Conservation (phyloP, 2,329 filamentous ascomycete species). For the Xylariales sp. region DNA sequence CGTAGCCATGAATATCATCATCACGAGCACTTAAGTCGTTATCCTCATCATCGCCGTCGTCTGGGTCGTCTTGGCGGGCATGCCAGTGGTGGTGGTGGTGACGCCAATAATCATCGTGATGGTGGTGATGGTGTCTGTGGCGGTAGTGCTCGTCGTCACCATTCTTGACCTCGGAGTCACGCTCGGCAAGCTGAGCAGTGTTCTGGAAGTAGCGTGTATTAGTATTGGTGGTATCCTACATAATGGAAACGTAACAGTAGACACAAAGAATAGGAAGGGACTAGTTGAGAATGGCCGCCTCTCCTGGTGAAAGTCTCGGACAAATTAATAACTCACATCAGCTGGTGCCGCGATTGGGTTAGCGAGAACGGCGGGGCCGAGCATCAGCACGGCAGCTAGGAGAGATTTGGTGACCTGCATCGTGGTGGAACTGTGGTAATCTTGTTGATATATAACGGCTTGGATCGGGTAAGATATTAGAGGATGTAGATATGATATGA, state of each 20-base stretch:
- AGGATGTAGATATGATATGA: background rate
- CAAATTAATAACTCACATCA: slow-evolving; percentile 24
- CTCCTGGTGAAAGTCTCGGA: too few relatives aligned
- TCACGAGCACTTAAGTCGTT: background rate
- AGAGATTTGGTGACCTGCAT: slow-evolving; percentile 46
- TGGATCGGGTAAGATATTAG: background rate
- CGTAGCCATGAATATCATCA: background rate
- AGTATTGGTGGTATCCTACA: background rate
- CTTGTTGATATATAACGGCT: background rate
- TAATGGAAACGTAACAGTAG: background rate
- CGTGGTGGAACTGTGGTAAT: slow-evolving; percentile 8
- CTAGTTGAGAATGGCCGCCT: background rate
- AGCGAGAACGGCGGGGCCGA: slow-evolving; percentile 41
- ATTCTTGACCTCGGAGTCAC: slow-evolving; percentile 16
- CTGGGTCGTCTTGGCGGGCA: background rate
- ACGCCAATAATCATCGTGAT: background rate
- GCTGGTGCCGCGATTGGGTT: slow-evolving; percentile 33
- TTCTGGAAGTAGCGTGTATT: slow-evolving; percentile 12
- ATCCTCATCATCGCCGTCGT: background rate
- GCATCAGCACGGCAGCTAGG: slow-evolving; percentile 42
- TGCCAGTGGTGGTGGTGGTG: slow-evolving; percentile 3
- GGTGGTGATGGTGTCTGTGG: background rate
- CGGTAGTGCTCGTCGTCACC: background rate
- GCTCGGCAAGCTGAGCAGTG: slow-evolving; percentile 16
- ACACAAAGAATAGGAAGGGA: background rate